These are phyloP conservation scores for Emydomyces testavorans DNA, from an alignment of 2,329 filamentous ascomycete species.

Conservation along the genomic window DNA sequence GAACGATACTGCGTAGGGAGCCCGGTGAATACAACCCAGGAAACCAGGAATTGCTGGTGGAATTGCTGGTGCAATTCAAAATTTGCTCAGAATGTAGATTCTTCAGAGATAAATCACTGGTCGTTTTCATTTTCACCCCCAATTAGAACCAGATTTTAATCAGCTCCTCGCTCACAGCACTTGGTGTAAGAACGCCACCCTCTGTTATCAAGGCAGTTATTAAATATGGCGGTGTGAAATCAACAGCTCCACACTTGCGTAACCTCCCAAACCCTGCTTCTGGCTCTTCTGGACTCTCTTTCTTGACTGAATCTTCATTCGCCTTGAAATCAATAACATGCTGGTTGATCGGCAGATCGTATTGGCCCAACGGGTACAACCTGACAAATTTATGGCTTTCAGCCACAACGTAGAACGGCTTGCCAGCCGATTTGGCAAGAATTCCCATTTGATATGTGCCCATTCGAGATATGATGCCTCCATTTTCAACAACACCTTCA, in stretches of 20 bases:
- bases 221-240: slow-evolving; percentile 47
- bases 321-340: slow-evolving; percentile 62
- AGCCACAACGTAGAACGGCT: slow-evolving; percentile 79
- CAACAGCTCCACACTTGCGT: slow-evolving; percentile 26
- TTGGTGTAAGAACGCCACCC: slow-evolving; percentile 51
- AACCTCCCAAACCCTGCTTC: background rate
- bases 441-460: slow-evolving; percentile 79
- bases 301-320: slow-evolving; percentile 32
- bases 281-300: background rate
- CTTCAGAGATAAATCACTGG: background rate
- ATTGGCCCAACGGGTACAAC: slow-evolving; percentile 70
- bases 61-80: too few relatives aligned
- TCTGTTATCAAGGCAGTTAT: slow-evolving; percentile 56
- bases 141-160: slow-evolving; percentile 51
- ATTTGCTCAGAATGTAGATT: background rate
- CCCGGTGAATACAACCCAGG: too few relatives aligned
- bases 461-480: slow-evolving; percentile 79
- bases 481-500: slow-evolving; percentile 88
- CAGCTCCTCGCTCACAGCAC: slow-evolving; percentile 54
- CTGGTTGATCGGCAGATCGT: slow-evolving; percentile 70
- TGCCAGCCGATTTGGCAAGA: slow-evolving; percentile 59
- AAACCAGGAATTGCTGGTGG: too few relatives aligned
- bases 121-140: background rate
- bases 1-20: too few relatives aligned
- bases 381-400: slow-evolving; percentile 97